Evolutionary conservation across 306 rosid genomes (phyloP).

Genomic region (Gastrolobium bilobum): DNA sequence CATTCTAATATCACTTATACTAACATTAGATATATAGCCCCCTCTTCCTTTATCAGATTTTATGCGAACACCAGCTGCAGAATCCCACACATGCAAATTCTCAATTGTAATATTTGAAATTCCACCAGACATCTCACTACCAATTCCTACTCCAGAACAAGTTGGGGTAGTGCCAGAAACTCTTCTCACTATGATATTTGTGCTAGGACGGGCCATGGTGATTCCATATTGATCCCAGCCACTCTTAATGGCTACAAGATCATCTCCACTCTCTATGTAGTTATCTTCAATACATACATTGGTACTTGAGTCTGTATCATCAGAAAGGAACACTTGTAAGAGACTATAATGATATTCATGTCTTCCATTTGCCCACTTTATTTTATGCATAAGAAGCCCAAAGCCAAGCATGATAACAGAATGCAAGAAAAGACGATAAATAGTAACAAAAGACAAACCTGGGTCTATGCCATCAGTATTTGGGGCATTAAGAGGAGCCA

Average conservation of each 20-base stretch:
- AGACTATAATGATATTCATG: background rate
- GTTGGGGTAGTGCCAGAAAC: slow-evolving; percentile 96
- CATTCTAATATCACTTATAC: slow-evolving; percentile 68
- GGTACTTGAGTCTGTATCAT: slow-evolving; percentile 77
- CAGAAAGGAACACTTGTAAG: slow-evolving; percentile 31
- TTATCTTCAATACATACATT: slow-evolving; percentile 91
- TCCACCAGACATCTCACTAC: slow-evolving; percentile 99
- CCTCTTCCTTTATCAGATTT: slow-evolving; percentile 94
- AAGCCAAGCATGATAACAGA: slow-evolving; percentile 19
- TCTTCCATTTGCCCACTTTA: background rate
- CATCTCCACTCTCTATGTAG: slow-evolving; percentile 97
- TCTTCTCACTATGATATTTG: slow-evolving; percentile 83
- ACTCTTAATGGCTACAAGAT: slow-evolving; percentile 93
- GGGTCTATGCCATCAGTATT: slow-evolving; percentile 98
- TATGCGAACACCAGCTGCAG: slow-evolving; percentile 85
- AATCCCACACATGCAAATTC: slow-evolving; percentile 88
- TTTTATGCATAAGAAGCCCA: slow-evolving; percentile 3
- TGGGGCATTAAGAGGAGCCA: slow-evolving; percentile 97
- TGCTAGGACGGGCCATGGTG: slow-evolving; percentile 70
- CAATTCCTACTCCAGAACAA: slow-evolving; percentile 96
- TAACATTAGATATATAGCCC: slow-evolving; percentile 75
- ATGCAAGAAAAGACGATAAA: background rate
- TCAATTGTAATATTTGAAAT: slow-evolving; percentile 78
- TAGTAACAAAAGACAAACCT: slow-evolving; percentile 57
- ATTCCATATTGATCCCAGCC: slow-evolving; percentile 99